Evolutionary conservation across 176 grass and related monocot species (phyloP).

Genomic region (Aegilops sharonensis): DNA sequence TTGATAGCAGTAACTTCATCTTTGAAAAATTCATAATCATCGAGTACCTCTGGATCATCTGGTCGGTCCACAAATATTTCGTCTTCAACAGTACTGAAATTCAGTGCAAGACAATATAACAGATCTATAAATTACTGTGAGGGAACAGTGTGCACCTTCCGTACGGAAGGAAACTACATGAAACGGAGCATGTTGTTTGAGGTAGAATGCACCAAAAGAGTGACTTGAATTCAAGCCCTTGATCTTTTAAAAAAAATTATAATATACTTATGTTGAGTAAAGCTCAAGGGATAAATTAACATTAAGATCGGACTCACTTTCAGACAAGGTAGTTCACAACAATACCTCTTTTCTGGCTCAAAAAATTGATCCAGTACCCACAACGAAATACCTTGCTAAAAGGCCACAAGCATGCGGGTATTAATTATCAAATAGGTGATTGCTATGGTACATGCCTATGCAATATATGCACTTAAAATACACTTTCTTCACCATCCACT

Average conservation of each 20-base stretch:
- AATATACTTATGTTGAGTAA: constrained; percentile 3
- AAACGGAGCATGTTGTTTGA: constrained; percentile 6
- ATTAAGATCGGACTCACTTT: background rate
- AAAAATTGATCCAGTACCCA: background rate
- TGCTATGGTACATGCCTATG: background rate
- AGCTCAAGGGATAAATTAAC: background rate
- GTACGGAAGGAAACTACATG: constrained; percentile 1
- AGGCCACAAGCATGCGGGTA: background rate
- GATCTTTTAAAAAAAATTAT: background rate
- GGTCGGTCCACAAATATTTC: constrained; percentile 83
- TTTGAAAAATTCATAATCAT: constrained; percentile 90
- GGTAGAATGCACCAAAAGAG: background rate
- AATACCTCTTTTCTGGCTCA: background rate
- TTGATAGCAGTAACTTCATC: constrained; percentile 79
- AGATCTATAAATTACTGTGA: constrained; percentile 18
- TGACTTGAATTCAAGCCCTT: background rate
- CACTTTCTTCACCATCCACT: background rate
- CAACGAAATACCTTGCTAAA: background rate
- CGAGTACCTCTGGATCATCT: constrained; percentile 74
- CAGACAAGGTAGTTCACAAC: background rate
- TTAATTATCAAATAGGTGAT: background rate
- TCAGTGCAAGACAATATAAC: constrained; percentile 11
- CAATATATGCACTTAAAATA: background rate
- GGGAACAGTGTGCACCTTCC: background rate
- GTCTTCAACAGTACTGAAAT: constrained; percentile 88